These are phyloP conservation scores for Ceratocystis colombiana DNA, from an alignment of 2,329 filamentous ascomycete genomes.

Conservation along the genomic window DNA sequence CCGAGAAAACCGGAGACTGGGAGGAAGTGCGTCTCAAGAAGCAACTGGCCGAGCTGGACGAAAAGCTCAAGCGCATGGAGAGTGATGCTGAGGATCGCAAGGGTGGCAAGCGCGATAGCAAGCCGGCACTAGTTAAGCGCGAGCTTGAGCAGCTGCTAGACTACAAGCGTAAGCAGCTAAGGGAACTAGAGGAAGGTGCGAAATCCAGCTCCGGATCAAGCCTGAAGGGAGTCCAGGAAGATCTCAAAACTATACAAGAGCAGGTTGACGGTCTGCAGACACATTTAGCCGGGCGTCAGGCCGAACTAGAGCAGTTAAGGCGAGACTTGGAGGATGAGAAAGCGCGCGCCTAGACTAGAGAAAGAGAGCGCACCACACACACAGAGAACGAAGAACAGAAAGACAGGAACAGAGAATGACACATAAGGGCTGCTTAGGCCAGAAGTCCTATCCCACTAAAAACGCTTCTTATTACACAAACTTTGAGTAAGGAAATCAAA, in stretches of 20 bases:
- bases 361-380: conserved; percentile 9
- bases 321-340: conserved; percentile 83
- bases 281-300: conserved; percentile 68
- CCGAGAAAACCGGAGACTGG: conserved; percentile 85
- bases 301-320: conserved; percentile 64
- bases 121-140: conserved; percentile 83
- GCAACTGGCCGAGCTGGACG: conserved; percentile 78
- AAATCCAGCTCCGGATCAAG: conserved; percentile 53
- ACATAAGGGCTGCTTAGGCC: neutral
- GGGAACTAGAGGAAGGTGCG: conserved; percentile 62
- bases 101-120: conserved; percentile 59
- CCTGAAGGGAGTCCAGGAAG: conserved; percentile 69
- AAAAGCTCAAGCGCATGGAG: conserved; percentile 76
- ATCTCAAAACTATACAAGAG: conserved; percentile 82
- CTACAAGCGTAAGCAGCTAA: conserved; percentile 76
- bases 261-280: conserved; percentile 83
- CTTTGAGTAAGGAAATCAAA: neutral
- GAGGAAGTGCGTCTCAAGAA: conserved; percentile 93
- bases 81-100: conserved; percentile 55
- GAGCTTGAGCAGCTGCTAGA: conserved; percentile 91
- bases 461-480: neutral
- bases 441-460: neutral
- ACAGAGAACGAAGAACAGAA: neutral
- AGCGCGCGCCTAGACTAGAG: conserved; percentile 37
- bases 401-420: neutral